Evolutionary conservation across 1,139 yeast species (phyloP).

Genomic region (Protomyces gravidus): DNA sequence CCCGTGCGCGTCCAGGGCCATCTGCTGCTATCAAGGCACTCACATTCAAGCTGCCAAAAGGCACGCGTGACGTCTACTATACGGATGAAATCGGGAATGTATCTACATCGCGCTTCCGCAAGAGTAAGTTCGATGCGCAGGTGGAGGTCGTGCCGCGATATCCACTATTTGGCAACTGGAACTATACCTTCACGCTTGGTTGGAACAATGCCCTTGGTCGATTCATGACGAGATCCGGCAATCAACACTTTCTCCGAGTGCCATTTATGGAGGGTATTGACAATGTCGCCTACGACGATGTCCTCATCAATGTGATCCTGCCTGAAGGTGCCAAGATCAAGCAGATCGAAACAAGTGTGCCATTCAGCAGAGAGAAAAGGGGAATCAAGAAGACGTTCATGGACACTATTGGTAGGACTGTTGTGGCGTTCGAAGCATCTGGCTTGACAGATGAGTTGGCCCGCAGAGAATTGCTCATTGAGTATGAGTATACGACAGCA

Average conservation of each 20-base stretch:
- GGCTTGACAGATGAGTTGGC: constrained; percentile 70
- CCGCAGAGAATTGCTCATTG: constrained; percentile 48
- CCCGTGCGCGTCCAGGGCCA: constrained; percentile 37
- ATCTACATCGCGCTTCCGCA: constrained; percentile 60
- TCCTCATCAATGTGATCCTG: constrained; percentile 59
- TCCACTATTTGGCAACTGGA: constrained; percentile 96
- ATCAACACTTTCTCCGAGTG: constrained; percentile 58
- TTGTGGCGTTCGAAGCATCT: constrained; percentile 57
- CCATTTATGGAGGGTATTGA: constrained; percentile 71
- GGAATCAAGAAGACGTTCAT: constrained; percentile 52
- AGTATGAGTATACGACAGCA: constrained; percentile 8
- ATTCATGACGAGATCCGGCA: constrained; percentile 48
- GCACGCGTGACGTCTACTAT: constrained; percentile 61
- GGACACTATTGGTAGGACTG: constrained; percentile 79
- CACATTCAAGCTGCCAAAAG: constrained; percentile 54
- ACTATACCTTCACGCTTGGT: constrained; percentile 89
- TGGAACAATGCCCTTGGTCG: constrained; percentile 65
- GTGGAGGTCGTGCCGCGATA: constrained; percentile 75
- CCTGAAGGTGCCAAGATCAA: constrained; percentile 82
- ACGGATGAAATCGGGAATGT: constrained; percentile 92
- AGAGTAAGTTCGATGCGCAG: constrained; percentile 41
- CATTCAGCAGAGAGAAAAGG: constrained; percentile 43
- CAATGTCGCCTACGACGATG: constrained; percentile 63
- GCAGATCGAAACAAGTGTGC: constrained; percentile 50
- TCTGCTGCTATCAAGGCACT: constrained; percentile 42